A percentile compares a stretch with the other conserved stretches of the same genome.
Evolutionary conservation across 75 land plant genomes (phyloP).

Genomic region (Pinus taeda): DNA sequence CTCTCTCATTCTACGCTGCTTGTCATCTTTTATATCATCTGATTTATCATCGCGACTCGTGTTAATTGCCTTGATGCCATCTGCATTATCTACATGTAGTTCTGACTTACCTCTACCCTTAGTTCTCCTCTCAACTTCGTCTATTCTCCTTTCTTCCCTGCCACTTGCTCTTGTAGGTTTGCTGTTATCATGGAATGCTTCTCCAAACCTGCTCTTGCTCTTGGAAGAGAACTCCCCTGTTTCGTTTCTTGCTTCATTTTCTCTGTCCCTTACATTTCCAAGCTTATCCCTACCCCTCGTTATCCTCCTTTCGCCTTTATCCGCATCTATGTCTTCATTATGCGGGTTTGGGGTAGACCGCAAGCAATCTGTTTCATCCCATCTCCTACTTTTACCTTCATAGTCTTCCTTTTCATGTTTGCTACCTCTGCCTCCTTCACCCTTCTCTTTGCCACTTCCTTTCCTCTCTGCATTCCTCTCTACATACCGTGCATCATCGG

Average conservation of each 20-base stretch:
- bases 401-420: slow-evolving; percentile 24
- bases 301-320: slow-evolving; percentile 31
- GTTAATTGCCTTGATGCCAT: slow-evolving; percentile 17
- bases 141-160: slow-evolving; percentile 39
- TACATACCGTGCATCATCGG: slow-evolving; percentile 27
- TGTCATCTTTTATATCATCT: slow-evolving; percentile 20
- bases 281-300: slow-evolving; percentile 48
- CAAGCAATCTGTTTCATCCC: slow-evolving; percentile 53
- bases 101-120: slow-evolving; percentile 41
- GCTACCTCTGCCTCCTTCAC: slow-evolving; percentile 18
- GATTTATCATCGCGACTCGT: slow-evolving; percentile 21
- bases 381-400: slow-evolving; percentile 31
- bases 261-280: slow-evolving; percentile 29
- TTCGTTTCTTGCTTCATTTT: slow-evolving; percentile 20
- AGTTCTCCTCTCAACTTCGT: slow-evolving; percentile 27
- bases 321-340: slow-evolving; percentile 15
- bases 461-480: slow-evolving; percentile 51
- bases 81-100: slow-evolving; percentile 29
- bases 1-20: slow-evolving; percentile 20
- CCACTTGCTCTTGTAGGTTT: slow-evolving; percentile 15
- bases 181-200: slow-evolving; percentile 18
- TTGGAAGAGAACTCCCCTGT: slow-evolving; percentile 15
- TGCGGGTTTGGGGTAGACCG: slow-evolving; percentile 5
- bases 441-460: slow-evolving; percentile 32
- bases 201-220: slow-evolving; percentile 27